Evolutionary conservation across 345 rosid genomes (phyloP).

Genomic region (Acer saccharum): DNA sequence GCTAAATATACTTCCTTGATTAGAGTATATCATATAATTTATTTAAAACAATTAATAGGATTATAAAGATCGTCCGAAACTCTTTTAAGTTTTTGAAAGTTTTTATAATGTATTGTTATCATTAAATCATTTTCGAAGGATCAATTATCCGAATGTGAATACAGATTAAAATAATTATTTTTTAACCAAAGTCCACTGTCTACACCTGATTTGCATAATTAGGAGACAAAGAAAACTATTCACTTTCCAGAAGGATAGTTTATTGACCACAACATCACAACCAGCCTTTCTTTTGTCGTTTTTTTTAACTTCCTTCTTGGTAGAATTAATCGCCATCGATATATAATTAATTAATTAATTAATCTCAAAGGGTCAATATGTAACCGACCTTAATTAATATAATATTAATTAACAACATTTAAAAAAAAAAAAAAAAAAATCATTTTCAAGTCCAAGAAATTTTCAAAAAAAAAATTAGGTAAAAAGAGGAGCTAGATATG

Average conservation of each 20-base stretch:
- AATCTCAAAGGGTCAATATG: no score
- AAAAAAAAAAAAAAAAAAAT: not conserved
- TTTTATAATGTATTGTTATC: no score
- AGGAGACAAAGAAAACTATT: not conserved
- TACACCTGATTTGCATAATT: slow-evolving; percentile 8
- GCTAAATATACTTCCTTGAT: no score
- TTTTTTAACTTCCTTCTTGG: not conserved
- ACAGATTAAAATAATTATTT: not conserved
- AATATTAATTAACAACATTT: not conserved
- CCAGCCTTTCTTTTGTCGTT: not conserved
- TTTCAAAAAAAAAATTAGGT: not conserved
- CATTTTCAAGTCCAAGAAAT: not conserved
- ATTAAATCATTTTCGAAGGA: no score
- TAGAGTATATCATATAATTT: no score
- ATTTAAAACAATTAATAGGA: no score
- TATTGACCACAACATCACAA: not conserved
- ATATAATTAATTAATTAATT: not conserved
- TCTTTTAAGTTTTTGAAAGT: no score
- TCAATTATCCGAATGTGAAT: not conserved
- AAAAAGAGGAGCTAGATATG: not conserved
- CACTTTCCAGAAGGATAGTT: not conserved
- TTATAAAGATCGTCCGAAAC: no score
- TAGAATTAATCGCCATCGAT: not conserved
- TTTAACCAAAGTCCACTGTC: not conserved
- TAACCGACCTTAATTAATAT: not conserved